Evolutionary conservation across 768 basidiomycete species (phyloP).

Genomic region (Leucogyrophana mollusca): DNA sequence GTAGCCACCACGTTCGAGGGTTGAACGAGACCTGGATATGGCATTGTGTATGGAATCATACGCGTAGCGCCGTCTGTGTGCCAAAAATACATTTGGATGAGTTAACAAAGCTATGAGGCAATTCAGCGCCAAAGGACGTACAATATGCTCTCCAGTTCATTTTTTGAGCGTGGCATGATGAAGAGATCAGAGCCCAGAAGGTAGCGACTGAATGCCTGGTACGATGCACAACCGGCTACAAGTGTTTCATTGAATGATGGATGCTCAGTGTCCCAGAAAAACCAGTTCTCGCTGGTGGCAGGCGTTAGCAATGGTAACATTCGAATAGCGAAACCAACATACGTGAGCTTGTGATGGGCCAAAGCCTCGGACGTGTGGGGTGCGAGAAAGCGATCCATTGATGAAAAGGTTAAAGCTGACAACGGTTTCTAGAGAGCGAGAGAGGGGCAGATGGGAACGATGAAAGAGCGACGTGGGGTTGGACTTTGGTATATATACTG

Average conservation of each 20-base stretch:
- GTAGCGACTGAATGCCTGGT: slow-evolving; percentile 67
- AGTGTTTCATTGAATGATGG: slow-evolving; percentile 62
- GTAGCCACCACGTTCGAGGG: slow-evolving; percentile 49
- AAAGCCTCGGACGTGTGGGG: slow-evolving; percentile 65
- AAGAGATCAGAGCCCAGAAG: slow-evolving; percentile 64
- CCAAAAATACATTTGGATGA: slow-evolving; percentile 4
- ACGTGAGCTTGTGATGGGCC: slow-evolving; percentile 62
- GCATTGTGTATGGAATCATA: slow-evolving; percentile 75
- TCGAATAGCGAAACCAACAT: slow-evolving; percentile 21
- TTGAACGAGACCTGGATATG: slow-evolving; percentile 60
- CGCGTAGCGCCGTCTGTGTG: slow-evolving; percentile 59
- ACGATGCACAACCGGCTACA: slow-evolving; percentile 66
- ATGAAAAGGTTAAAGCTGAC: slow-evolving; percentile 3
- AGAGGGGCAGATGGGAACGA: neutral
- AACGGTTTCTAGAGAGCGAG: neutral
- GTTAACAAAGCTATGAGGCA: slow-evolving; percentile 2
- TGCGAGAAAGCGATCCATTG: slow-evolving; percentile 62
- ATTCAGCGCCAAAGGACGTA: slow-evolving; percentile 31
- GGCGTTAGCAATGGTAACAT: slow-evolving; percentile 14
- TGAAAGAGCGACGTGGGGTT: slow-evolving; percentile 1
- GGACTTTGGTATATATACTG: neutral
- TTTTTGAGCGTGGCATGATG: slow-evolving; percentile 53
- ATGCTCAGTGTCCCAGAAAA: slow-evolving; percentile 60
- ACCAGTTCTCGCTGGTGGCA: slow-evolving; percentile 53
- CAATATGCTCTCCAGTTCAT: slow-evolving; percentile 65